These are phyloP conservation scores for Colletotrichum costaricense DNA, from an alignment of 2,329 filamentous ascomycete species.

Conservation along the genomic window DNA sequence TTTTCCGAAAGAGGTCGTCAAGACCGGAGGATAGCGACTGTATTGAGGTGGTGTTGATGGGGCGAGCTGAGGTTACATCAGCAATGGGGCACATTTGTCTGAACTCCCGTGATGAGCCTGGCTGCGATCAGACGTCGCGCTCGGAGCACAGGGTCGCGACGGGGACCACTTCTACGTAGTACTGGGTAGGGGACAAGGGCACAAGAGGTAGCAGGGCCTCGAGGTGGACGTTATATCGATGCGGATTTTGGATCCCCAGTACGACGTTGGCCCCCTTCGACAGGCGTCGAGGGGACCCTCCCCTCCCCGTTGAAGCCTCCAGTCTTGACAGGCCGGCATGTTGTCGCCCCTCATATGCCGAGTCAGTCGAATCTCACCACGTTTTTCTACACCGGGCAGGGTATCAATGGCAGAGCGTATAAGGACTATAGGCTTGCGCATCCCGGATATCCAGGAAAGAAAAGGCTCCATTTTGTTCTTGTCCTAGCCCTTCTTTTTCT, in stretches of 20 bases:
- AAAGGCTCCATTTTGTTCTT: not conserved
- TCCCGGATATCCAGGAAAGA: not conserved
- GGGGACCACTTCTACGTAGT: constrained; percentile 12
- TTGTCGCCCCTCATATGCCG: constrained; percentile 8
- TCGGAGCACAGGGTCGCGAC: constrained; percentile 8
- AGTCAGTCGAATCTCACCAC: constrained; percentile 9
- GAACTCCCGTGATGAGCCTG: constrained; percentile 10
- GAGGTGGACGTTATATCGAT: constrained; percentile 8
- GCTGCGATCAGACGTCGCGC: constrained; percentile 21
- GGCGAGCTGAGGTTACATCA: not conserved
- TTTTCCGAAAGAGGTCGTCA: constrained; percentile 6
- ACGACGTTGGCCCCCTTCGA: constrained; percentile 9
- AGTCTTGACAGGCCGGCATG: not conserved
- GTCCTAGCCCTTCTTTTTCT: not conserved
- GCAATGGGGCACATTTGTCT: not conserved
- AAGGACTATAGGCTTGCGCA: constrained; percentile 10
- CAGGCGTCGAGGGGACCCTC: not conserved
- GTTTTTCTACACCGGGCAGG: constrained; percentile 1
- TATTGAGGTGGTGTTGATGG: not conserved
- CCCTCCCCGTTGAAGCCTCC: constrained; percentile 2
- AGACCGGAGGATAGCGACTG: not conserved
- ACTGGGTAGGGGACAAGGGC: constrained; percentile 21
- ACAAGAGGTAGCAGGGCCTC: not conserved
- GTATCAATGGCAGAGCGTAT: constrained; percentile 1
- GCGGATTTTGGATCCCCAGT: constrained; percentile 9